Base-by-base conservation (phyloP, 768 basidiomycete species). In the Kwoniella botswanensis region DNA sequence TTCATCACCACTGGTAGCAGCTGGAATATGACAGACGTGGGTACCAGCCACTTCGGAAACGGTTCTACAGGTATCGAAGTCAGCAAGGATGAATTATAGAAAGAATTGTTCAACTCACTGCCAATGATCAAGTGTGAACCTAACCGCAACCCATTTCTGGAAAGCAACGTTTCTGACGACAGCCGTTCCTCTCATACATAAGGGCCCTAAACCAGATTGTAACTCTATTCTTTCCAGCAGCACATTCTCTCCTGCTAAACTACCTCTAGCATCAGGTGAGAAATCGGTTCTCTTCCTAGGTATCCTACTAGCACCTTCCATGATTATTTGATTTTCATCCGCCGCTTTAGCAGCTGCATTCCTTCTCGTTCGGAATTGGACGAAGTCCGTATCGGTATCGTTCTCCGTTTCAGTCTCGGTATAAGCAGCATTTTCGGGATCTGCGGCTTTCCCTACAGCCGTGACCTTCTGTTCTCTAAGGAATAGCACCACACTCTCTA, bases 61-160 rank as follows among this genome's bases (percentile, higher is more conserved):
- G 58, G 82, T 83, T 67, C 82, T 83, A 60, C 22, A 44, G 3
- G 24, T 21, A n/a, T 2, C 1, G 6, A 35, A 13, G 62, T 77
- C 66, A 76, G 74, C 65, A 29, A 9, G 35, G 35, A 6, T 35
- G 35, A 26, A 15, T 7, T 11, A 9, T 6, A 54, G 9, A 11
- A 18, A 58, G 3, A 50, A 22, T 21, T 11, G 21, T 13, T 63
- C 42, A 64, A 81, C 82, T 80, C 66, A 83, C 85, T 94, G 93
- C 96, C 96, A 98, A 72, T 87, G 87, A 82, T 98, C 96, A 77
- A 96, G 87, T 6, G 96, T 98, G 83, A 98, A 98, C 26, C 96
- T 89, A 42, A 94, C 88, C 12, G 90, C 90, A 63, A 98, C 87
- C 86, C 88, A 88, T 85, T 98, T 98, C 78, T 91, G 86, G 85